Percentiles rank a stretch among this genome's conserved stretches.
Evolutionary conservation across 2,329 filamentous ascomycete species (phyloP).

Genomic region (Diaporthe australafricana): DNA sequence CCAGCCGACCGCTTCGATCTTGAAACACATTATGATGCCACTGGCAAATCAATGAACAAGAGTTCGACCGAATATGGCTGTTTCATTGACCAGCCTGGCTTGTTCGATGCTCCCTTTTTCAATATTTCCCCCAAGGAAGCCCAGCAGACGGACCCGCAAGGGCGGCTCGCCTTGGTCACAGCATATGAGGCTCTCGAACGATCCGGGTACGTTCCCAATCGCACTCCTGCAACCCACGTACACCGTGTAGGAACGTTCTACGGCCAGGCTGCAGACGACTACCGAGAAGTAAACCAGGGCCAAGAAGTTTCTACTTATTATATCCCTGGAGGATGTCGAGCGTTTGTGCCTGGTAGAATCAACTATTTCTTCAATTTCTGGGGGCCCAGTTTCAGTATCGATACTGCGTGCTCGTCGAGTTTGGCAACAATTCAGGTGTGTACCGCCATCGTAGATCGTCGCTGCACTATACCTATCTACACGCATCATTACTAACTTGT

Average conservation of each 20-base stretch:
- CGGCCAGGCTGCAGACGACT: conserved; percentile 67
- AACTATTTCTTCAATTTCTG: conserved; percentile 50
- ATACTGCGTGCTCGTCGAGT: conserved; percentile 53
- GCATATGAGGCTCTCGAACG: conserved; percentile 43
- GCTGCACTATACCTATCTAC: no score
- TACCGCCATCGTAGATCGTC: background rate
- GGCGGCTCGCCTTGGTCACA: conserved; percentile 19
- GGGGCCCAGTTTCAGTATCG: conserved; percentile 48
- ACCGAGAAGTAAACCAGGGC: conserved; percentile 70
- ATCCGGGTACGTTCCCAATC: conserved; percentile 56
- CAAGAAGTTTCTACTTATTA: conserved; percentile 38
- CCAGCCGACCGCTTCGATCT: conserved; percentile 20
- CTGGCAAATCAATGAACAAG: conserved; percentile 52
- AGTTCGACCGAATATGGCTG: conserved; percentile 69
- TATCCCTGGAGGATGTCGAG: conserved; percentile 44
- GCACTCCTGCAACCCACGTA: conserved; percentile 42
- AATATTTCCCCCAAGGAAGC: conserved; percentile 32
- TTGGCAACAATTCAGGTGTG: conserved; percentile 52
- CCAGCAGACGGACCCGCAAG: conserved; percentile 24
- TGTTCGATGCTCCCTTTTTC: conserved; percentile 36
- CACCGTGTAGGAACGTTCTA: conserved; percentile 72
- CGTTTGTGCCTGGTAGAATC: conserved; percentile 48
- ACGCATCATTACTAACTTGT: background rate
- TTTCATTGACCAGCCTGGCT: conserved; percentile 10
- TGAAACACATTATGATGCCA: conserved; percentile 41